Percentiles rank a stretch among this genome's conserved stretches.
phyloP scores from a whole-genome alignment of 768 basidiomycete genomes.

The Leccinum ochraceum region DNA sequence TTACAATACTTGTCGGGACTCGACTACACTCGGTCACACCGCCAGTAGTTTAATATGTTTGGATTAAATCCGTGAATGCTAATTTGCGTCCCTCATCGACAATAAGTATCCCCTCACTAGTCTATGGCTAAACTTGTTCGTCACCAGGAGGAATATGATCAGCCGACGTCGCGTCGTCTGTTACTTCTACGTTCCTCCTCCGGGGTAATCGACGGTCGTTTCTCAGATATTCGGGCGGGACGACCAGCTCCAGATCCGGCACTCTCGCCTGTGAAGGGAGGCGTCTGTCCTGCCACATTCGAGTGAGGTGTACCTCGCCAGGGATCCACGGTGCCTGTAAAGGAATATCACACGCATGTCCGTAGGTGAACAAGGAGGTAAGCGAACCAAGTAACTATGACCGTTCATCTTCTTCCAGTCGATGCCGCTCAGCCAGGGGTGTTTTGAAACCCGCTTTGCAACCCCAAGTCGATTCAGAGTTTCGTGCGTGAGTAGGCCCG shows the following conservation, averaged over 20 bases:
- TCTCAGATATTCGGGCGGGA: constrained; percentile 36
- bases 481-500: constrained; percentile 40
- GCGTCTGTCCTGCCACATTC: constrained; percentile 40
- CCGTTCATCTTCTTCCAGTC: constrained; percentile 49
- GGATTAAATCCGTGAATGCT: neutral
- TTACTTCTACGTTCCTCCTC: neutral
- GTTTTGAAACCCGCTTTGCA: constrained; percentile 36
- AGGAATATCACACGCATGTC: neutral
- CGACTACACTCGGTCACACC: neutral
- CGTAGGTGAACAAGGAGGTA: neutral
- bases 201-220: constrained; percentile 39
- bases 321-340: constrained; percentile 47
- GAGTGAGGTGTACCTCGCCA: constrained; percentile 20
- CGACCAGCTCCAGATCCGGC: constrained; percentile 40
- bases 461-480: constrained; percentile 42
- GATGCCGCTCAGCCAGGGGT: constrained; percentile 48
- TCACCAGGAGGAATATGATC: constrained; percentile 49
- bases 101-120: neutral
- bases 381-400: constrained; percentile 47
- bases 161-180: neutral
- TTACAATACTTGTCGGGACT: too few species aligned
- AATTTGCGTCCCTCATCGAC: neutral
- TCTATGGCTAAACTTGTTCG: constrained; percentile 29
- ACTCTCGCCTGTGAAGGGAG: constrained; percentile 40
- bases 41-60: neutral